A percentile compares a stretch with the other conserved stretches of the same genome.
Conservation (phyloP, 331 rosid genomes). For the Cucumis variabilis region DNA sequence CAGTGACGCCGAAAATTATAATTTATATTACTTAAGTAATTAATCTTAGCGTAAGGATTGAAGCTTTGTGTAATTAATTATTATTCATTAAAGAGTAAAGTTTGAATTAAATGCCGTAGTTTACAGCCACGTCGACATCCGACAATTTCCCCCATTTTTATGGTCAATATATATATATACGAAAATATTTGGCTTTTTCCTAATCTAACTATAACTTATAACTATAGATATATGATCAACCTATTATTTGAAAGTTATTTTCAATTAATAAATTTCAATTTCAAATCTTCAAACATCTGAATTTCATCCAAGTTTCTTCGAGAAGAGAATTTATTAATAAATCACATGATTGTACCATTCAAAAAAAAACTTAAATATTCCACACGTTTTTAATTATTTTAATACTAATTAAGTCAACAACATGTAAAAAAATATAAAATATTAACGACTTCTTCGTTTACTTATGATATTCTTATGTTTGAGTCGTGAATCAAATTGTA, state of each 20-base stretch:
- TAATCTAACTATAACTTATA: not conserved
- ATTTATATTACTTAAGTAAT: not conserved
- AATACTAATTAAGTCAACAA: not conserved
- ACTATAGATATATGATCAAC: not conserved
- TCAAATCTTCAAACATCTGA: not conserved
- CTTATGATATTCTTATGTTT: not conserved
- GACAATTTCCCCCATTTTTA: not conserved
- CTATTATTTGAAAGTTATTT: not conserved
- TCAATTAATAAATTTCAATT: not conserved
- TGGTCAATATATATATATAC: not conserved
- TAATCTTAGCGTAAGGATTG: not conserved
- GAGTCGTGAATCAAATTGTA: not conserved
- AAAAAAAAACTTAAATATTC: not conserved
- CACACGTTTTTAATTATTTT: not conserved
- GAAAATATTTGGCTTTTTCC: not conserved
- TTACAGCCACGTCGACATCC: not conserved
- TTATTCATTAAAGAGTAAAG: not conserved
- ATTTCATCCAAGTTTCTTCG: not conserved
- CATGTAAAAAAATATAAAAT: not conserved
- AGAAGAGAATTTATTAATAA: not conserved
- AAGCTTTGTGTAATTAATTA: not conserved
- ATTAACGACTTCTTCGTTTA: not conserved
- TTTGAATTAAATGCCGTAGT: not conserved
- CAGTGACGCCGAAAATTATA: not conserved
- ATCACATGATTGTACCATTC: not conserved